These are phyloP conservation scores for Oemleria cerasiformis DNA, from an alignment of 306 rosid species.

Conservation along the genomic window DNA sequence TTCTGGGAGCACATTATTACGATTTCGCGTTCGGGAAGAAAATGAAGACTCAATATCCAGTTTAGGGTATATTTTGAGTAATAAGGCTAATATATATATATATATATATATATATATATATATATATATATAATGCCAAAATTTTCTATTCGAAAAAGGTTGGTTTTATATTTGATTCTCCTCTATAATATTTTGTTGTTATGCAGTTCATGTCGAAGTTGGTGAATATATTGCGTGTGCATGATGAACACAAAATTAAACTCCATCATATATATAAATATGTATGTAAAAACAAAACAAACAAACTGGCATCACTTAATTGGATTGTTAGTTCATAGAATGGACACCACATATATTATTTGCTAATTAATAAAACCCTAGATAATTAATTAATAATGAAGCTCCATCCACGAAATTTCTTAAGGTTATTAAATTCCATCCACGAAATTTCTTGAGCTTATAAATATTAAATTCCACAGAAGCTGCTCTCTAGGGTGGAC, in stretches of 20 bases:
- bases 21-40: too few relatives aligned
- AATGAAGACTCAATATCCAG: too few relatives aligned
- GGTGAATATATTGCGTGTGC: constrained; percentile 8
- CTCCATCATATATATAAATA: too few relatives aligned
- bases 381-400: neutral
- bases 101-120: too few relatives aligned
- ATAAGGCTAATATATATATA: too few relatives aligned
- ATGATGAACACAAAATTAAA: constrained; percentile 15
- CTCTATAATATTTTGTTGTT: constrained; percentile 8
- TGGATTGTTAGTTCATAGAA: constrained; percentile 27
- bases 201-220: constrained; percentile 7
- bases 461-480: constrained; percentile 9
- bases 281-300: constrained; percentile 10
- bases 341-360: neutral
- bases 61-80: too few relatives aligned
- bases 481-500: neutral
- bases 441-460: constrained; percentile 18
- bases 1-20: too few relatives aligned
- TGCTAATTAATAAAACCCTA: neutral
- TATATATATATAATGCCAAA: neutral
- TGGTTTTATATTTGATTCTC: constrained; percentile 34
- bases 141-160: neutral
- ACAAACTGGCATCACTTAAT: constrained; percentile 32
- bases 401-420: constrained; percentile 24
- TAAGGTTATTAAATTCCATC: constrained; percentile 9